phyloP scores from a whole-genome alignment of 192 early-diverging fungal genomes.

The Allomyces arbusculus region DNA sequence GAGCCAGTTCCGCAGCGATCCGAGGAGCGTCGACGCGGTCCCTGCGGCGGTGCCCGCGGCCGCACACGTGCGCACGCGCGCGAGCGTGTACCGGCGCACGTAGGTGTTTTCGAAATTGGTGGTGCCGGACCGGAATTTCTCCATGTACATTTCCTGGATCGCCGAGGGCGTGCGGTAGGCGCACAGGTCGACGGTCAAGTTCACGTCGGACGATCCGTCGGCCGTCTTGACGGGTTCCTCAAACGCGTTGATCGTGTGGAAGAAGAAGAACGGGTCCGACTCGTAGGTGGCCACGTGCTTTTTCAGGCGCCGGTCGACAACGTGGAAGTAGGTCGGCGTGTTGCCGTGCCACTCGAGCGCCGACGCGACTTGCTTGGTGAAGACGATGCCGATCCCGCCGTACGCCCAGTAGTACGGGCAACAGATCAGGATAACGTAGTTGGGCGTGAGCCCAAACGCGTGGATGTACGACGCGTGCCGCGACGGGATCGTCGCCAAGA shows the following conservation, averaged over 20 bases:
- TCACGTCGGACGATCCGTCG: conserved; percentile 1
- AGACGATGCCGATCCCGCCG: conserved; percentile 43
- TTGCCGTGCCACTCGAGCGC: conserved; percentile 38
- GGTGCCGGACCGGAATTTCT: neutral
- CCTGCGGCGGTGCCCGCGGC: neutral
- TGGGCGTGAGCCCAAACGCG: conserved; percentile 50
- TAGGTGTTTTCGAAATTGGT: neutral
- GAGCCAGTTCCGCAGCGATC: neutral
- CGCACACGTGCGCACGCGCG: neutral
- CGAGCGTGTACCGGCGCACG: neutral
- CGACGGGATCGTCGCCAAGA: conserved; percentile 36
- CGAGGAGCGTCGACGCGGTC: no score
- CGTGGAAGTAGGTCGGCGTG: conserved; percentile 42
- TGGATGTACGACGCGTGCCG: conserved; percentile 45
- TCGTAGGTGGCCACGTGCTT: conserved; percentile 47
- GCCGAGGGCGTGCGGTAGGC: neutral
- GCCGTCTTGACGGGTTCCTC: conserved; percentile 6
- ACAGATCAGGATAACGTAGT: conserved; percentile 49
- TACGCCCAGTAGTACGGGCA: conserved; percentile 38
- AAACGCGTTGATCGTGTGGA: conserved; percentile 27
- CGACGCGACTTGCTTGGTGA: conserved; percentile 49
- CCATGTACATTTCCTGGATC: conserved; percentile 1
- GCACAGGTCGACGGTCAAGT: conserved; percentile 1
- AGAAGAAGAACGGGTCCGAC: conserved; percentile 35
- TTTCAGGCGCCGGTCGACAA: conserved; percentile 46